Base-by-base conservation (phyloP, 176 grass and related monocot genomes). In the Miscanthus lutarioriparius region DNA sequence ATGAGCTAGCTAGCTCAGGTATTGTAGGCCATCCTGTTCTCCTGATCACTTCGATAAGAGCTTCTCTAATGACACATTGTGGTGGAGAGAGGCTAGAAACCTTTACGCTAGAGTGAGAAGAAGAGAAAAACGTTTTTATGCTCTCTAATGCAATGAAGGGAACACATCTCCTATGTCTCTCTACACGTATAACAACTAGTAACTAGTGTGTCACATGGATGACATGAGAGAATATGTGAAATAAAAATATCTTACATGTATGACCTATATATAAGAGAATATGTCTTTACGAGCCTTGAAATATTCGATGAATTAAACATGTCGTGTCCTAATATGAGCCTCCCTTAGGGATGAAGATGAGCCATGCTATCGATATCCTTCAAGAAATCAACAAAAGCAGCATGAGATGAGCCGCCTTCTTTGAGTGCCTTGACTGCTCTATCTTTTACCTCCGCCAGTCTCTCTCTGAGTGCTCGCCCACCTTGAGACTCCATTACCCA, bases 401-500 rank as follows among this genome's bases (percentile, higher is more conserved):
- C 49, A 54, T 54, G 17, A 54, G 49, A 54, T 8, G 49, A 54
- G 49, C 49, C 49, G 16, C 6, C 49, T 19, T 54, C 49, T 54
- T 20, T 8, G 6, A 54, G 49, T 54, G 17, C 49, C 17, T 54
- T 4, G 17, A 19, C 1, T 1, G 16, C 16, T 19, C 16, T 51
- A 17, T 78, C 72, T 59, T 76, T 93, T 53, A 27, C 67, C 38
- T 4, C 25, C 16, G 7, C 28, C 32, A 72, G 53, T 2, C 56
- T 49, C n/a, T 85, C 53, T 16, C 81, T 68, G 0, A 90, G 85
- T 16, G 33, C 28, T 4, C 32, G 44, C 27, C 88, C 87, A 19
- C 22, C 91, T 37, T 82, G 64, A 0, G 82, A 86, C 17, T 88
- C 90, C 76, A 88, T 82, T 27, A 83, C 45, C 86, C 79, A 74